A percentile compares a stretch with the other conserved stretches of the same genome.
Evolutionary conservation across 2,329 filamentous ascomycete species (phyloP).

Genomic region (Fusarium paranaense): DNA sequence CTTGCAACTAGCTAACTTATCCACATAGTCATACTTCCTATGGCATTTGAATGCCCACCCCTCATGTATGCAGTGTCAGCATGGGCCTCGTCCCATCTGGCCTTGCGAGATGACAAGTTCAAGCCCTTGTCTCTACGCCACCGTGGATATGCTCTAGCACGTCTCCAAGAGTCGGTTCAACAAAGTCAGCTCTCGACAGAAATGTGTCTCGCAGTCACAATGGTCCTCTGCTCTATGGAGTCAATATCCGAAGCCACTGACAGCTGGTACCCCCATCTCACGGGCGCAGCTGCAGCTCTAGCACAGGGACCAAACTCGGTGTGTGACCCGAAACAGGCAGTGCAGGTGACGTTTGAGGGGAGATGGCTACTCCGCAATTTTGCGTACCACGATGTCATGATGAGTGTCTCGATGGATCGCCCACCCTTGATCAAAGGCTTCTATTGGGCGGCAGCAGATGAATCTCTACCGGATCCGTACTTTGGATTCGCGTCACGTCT

Average conservation of each 20-base stretch:
- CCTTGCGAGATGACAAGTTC: slow-evolving; percentile 25
- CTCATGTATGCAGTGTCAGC: slow-evolving; percentile 34
- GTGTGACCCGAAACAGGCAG: background rate
- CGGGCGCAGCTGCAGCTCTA: slow-evolving; percentile 23
- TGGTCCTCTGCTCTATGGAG: slow-evolving; percentile 42
- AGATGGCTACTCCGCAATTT: slow-evolving; percentile 38
- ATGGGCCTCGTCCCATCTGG: slow-evolving; percentile 37
- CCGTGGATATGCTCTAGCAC: slow-evolving; percentile 24
- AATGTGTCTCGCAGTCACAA: slow-evolving; percentile 35
- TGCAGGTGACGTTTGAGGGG: slow-evolving; percentile 23
- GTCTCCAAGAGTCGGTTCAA: slow-evolving; percentile 18
- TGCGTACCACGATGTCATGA: slow-evolving; percentile 27
- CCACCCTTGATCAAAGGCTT: background rate
- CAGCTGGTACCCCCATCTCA: slow-evolving; percentile 34
- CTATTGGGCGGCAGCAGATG: background rate
- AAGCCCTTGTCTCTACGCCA: slow-evolving; percentile 24
- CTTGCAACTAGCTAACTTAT: background rate
- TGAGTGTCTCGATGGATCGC: slow-evolving; percentile 19
- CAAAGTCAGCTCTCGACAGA: slow-evolving; percentile 23
- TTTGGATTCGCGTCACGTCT: background rate
- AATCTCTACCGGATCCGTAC: background rate
- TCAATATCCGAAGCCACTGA: slow-evolving; percentile 31
- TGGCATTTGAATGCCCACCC: slow-evolving; percentile 36
- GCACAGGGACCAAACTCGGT: background rate
- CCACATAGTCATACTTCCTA: slow-evolving; percentile 30